Evolutionary conservation across 805 yeast species (phyloP), one percentile per base, ranked within the genome.

Genomic region (Vanderwaltozyma polyspora): DNA sequence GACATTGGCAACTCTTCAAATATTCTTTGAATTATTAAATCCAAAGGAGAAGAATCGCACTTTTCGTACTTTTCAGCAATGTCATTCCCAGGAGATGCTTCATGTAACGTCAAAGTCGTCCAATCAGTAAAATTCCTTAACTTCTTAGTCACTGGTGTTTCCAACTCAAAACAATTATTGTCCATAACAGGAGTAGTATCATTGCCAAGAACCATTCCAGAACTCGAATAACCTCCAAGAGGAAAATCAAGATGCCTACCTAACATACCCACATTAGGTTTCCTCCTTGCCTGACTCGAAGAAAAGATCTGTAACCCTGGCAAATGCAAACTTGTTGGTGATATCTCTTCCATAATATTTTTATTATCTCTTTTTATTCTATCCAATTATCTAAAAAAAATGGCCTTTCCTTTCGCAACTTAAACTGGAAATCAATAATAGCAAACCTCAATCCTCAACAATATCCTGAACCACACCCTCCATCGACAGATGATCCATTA

Each of bases 61-160:
- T n/a, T n/a, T 3, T 32, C 25, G 3, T 18, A 6, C 3, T 8
- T 17, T 9, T 36, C 30, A 12, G 23, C 23, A 8, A n/a, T n/a
- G n/a, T n/a, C n/a, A n/a, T 51, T 43, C 2, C 54, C 49, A 6
- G 57, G 58, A 1, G 60, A 51, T 23, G 40, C 44, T 24, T 49
- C 59, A 33, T 49, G 39, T 13, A 51, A 33, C 5, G 31, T 19
- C 7, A 32, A 25, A 4, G 31, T 18, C 2, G 27, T 34, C 33
- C 32, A 29, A 25, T 25, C 36, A 6, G 36, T 19, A 3, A 34
- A 19, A 11, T 18, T 19, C 25, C 36, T 34, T 2, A 27, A 27
- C 3, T 28, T 24, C 2, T 14, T 23, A 23, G 16, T 16, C 2
- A 18, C 13, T 10, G 10, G 10, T 13, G 26, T 12, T 7, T 25